Evolutionary conservation across 2,329 filamentous ascomycete species (phyloP), one percentile per base, ranked within the genome.

Genomic region (Scytalidium sp.): DNA sequence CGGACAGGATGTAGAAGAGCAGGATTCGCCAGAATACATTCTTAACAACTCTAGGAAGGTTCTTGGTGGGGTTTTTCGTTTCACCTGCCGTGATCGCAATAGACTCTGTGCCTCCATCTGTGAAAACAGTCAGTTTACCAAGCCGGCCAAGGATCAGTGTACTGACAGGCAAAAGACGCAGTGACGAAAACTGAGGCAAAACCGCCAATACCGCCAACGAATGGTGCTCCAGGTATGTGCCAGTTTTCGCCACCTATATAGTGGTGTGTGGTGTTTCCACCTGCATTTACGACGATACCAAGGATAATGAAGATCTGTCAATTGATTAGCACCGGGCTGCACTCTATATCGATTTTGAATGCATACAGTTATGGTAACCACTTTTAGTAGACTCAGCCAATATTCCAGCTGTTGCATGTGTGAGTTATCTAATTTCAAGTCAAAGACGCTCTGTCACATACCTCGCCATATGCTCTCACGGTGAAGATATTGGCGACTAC

Each of bases 41-140:
- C 56, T 80, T 80, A 42, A 86, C 79, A 2, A 85, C 83, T 3
- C 75, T 74, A 1, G 84, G 84, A 27, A 87, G 68, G 49, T 75
- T 84, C 54, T 74, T 75, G 17, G 78, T 73, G 0, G 84, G 83
- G 56, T 85, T 74, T 56, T 78, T 80, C 2, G 83, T 85, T 63
- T 87, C 83, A 41, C 83, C 83, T 1, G 83, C 83, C 0, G 83
- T 85, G 50, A 86, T 82, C 45, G 81, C 82, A 44, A 86, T 84
- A 27, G 76, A 80, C 63, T 85, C 83, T 2, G 81, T 84, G 46
- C 82, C 83, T 27, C 78, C 77, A 50, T 74, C 72, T 73, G 21
- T 23, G 25, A 10, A 50, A 20, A 46, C 17, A 15, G 49, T 62
- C 47, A 59, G 51, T 32, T n/a, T 23, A 8, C 3, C 11, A 47